phyloP scores from a whole-genome alignment of 2,329 filamentous ascomycete genomes.

The Exophiala dermatitidis region DNA sequence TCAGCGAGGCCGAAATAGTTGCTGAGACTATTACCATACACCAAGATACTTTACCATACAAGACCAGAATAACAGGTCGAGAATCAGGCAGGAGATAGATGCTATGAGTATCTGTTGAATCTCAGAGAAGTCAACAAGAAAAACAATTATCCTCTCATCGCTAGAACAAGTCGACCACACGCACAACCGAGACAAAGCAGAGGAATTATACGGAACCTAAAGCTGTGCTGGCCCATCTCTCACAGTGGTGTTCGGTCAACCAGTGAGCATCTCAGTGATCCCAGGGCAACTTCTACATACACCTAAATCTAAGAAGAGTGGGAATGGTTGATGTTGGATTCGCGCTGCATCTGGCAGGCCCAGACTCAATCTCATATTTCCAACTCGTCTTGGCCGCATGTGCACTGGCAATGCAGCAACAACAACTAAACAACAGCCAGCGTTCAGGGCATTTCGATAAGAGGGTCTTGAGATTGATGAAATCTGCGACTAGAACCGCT shows the following conservation, averaged over 20 bases:
- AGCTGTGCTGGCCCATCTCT: background rate
- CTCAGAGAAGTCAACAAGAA: slow-evolving; percentile 19
- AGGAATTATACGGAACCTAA: background rate
- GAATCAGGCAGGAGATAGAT: slow-evolving; percentile 26
- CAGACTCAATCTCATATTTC: background rate
- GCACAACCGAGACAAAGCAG: background rate
- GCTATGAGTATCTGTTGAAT: slow-evolving; percentile 26
- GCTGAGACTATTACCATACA: slow-evolving; percentile 50
- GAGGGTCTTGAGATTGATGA: no score
- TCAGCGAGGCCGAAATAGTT: slow-evolving; percentile 15
- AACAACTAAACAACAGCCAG: background rate
- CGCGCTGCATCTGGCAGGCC: background rate
- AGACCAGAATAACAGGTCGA: slow-evolving; percentile 35
- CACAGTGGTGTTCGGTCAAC: background rate
- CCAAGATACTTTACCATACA: slow-evolving; percentile 58
- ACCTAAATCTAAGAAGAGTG: background rate
- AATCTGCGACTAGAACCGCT: no score
- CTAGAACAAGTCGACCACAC: slow-evolving; percentile 15
- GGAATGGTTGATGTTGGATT: background rate
- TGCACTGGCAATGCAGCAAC: background rate
- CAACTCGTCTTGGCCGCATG: background rate
- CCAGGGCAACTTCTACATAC: background rate
- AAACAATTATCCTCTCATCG: slow-evolving; percentile 8
- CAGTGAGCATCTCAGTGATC: background rate
- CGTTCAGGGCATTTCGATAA: no score